Percentiles rank a stretch among this genome's conserved stretches.
Evolutionary conservation across 768 basidiomycete genomes (phyloP).

Genomic region (Pilatotrama ljubarskyi): DNA sequence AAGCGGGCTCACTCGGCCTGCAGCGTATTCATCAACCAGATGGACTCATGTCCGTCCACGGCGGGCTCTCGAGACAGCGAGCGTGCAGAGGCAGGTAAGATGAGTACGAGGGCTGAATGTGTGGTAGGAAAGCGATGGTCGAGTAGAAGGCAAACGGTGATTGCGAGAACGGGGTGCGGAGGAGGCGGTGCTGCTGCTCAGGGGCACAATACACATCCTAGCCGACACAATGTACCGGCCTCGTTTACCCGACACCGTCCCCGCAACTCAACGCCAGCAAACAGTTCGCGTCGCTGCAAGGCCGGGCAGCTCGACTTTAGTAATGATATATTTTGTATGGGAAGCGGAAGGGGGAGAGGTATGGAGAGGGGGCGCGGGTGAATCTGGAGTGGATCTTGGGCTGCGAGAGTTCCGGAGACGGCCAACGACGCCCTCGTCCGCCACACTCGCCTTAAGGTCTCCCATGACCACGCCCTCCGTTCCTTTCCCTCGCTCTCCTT

Average conservation of each 20-base stretch:
- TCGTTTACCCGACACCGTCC: neutral
- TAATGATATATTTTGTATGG: no score
- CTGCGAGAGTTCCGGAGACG: neutral
- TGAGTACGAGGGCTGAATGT: neutral
- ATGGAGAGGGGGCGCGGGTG: neutral
- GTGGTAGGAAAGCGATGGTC: neutral
- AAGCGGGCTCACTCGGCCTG: no score
- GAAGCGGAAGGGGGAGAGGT: neutral
- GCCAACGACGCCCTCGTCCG: neutral
- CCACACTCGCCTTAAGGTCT: neutral
- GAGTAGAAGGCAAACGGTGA: no score
- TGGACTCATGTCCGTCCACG: no score
- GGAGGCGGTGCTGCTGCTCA: neutral
- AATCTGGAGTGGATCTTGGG: neutral
- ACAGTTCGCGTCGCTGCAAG: neutral
- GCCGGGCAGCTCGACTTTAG: no score
- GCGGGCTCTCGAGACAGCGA: no score
- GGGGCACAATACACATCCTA: neutral
- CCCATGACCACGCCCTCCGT: neutral
- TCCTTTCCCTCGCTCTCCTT: neutral
- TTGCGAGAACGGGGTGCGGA: constrained; percentile 2
- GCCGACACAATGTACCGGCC: neutral
- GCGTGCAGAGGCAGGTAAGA: no score
- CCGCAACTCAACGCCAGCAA: no score
- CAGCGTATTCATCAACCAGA: no score